Base-by-base conservation (phyloP, 73 alveolate species). In the Paramecium biaurelia region DNA sequence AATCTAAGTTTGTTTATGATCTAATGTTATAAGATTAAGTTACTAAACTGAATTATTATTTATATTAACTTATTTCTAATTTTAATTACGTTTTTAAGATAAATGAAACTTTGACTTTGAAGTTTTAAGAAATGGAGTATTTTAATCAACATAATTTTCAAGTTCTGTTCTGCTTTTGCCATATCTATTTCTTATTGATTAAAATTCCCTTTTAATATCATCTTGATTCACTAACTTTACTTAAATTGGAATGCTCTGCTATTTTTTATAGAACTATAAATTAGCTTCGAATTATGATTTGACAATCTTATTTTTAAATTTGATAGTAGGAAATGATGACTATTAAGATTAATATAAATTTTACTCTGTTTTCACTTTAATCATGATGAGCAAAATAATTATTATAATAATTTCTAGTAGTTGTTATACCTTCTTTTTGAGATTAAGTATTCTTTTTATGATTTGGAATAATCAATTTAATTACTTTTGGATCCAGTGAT, bases 401-500 rank as follows among this genome's bases (percentile, higher is more conserved):
- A 6, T 63, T 63, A 30, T 63, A 23, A 63, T 63, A 41, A 32
- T 32, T 63, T 24, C 84, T 63, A 2, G 84, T 63, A 14, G 84
- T 63, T 30, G 41, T 63, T 63, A 24, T 23, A 7, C 45, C 41
- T 7, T 63, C 45, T 63, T 26, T 26, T 30, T 26, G 24, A 14
- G 84, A 30, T 63, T 63, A 11, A 26, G 84, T 12, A 7, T 26
- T 63, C 45, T 63, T 63, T 26, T 32, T 63, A 30, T 63, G 41
- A 63, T 63, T 63, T 12, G 84, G 84, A 30, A 32, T 18, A 11
- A 74, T 10, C 21, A 74, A 74, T 74, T 74, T 74, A 35, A 74
- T 34, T 9, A 74, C 87, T 32, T 41, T 74, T 74, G 67, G 67
- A 74, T 74, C 87, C 38, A 74, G 38, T 74, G 57, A 41, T 74